Conservation (phyloP, 352 stramenopile species). For the Globisporangium radiosum region DNA sequence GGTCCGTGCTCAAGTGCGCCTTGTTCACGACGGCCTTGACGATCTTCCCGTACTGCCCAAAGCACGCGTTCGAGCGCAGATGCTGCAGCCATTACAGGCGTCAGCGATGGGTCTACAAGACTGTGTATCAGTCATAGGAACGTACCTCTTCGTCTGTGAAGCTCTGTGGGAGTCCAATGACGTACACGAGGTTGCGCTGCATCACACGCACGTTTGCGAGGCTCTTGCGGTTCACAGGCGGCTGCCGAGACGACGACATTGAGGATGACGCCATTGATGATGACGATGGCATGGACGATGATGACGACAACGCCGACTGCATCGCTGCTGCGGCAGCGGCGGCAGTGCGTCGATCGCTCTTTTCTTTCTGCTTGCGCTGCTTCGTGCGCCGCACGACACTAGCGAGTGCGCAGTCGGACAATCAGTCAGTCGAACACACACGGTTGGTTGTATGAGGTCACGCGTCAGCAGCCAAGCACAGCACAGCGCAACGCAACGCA, state of each 20-base stretch:
- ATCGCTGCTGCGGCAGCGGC: constrained; percentile 7
- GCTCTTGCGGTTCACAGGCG: constrained; percentile 65
- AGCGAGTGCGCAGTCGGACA: not conserved
- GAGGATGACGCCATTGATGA: constrained; percentile 14
- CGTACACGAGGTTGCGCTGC: constrained; percentile 93
- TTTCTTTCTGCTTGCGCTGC: constrained; percentile 82
- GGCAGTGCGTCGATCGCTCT: constrained; percentile 54
- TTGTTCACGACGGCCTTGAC: constrained; percentile 92
- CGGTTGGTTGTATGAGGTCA: too few relatives aligned
- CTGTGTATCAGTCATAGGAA: not conserved
- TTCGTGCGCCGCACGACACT: constrained; percentile 76
- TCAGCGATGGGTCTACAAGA: not conserved
- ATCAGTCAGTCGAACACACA: too few relatives aligned
- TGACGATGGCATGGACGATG: constrained; percentile 13
- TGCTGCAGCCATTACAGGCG: constrained; percentile 21
- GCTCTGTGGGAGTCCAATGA: constrained; percentile 85
- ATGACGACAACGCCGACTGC: constrained; percentile 4
- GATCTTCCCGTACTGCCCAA: constrained; percentile 92
- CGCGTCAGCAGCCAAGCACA: too few relatives aligned
- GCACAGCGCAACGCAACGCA: constrained; percentile 23
- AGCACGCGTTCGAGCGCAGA: constrained; percentile 83
- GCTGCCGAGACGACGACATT: constrained; percentile 5
- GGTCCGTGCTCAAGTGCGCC: constrained; percentile 56
- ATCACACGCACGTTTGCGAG: constrained; percentile 90
- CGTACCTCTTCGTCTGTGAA: constrained; percentile 78